These are phyloP conservation scores for Gynochthodes officinalis DNA, from an alignment of 257 asterid genomes.

Conservation along the genomic window DNA sequence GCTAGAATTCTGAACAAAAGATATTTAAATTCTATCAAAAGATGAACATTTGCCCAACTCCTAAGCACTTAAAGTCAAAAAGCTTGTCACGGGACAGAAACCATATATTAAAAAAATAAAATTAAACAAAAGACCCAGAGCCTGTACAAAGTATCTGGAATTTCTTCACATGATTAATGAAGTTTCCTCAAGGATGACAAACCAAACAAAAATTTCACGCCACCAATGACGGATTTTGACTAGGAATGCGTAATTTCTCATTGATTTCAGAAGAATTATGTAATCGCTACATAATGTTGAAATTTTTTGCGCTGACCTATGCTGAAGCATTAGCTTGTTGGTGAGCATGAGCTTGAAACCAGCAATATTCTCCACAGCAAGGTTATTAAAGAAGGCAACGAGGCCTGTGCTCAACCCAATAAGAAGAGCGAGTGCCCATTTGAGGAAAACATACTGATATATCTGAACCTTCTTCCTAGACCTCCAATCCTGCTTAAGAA, in stretches of 20 bases:
- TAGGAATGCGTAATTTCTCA: background rate
- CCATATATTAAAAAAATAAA: background rate
- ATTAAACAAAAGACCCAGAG: background rate
- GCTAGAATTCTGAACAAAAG: background rate
- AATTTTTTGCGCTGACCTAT: slow-evolving; percentile 51
- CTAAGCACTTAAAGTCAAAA: background rate
- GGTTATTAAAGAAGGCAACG: slow-evolving; percentile 80
- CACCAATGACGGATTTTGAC: background rate
- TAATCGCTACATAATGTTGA: background rate
- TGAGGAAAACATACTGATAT: slow-evolving; percentile 71
- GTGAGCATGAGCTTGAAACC: slow-evolving; percentile 75
- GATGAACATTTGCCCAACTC: background rate
- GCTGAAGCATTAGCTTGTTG: slow-evolving; percentile 57
- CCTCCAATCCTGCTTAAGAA: slow-evolving; percentile 96
- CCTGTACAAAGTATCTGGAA: background rate
- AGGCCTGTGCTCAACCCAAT: slow-evolving; percentile 76
- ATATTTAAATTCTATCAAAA: background rate
- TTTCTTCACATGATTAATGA: background rate
- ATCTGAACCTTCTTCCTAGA: slow-evolving; percentile 73
- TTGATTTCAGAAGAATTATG: background rate
- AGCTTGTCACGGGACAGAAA: background rate
- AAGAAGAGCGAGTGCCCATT: slow-evolving; percentile 93
- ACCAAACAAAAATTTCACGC: background rate
- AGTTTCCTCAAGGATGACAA: background rate
- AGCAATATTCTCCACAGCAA: slow-evolving; percentile 89